Percentiles rank a stretch among this genome's conserved stretches.
Evolutionary conservation across 2,329 filamentous ascomycete species (phyloP).

Genomic region (Lasiodiplodia sp.): DNA sequence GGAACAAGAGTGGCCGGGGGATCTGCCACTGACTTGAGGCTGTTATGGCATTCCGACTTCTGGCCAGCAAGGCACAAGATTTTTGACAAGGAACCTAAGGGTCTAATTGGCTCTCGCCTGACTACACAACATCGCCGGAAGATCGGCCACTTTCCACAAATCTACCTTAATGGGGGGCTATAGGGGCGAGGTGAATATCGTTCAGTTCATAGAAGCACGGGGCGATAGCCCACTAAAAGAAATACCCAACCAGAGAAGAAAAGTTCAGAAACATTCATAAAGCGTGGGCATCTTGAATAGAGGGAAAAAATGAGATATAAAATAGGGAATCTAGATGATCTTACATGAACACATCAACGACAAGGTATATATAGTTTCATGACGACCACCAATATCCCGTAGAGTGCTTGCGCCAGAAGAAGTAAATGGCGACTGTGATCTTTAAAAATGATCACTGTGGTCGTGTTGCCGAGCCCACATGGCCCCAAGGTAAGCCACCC

Average conservation of each 20-base stretch:
- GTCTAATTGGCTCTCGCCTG: not conserved
- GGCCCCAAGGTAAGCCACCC: constrained; percentile 17
- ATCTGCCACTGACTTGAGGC: not conserved
- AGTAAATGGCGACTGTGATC: not conserved
- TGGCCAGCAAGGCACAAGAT: not conserved
- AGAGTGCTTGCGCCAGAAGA: not conserved
- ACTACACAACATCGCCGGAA: not conserved
- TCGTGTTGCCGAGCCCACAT: constrained; percentile 2
- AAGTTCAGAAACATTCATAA: not conserved
- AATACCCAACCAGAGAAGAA: constrained; percentile 8
- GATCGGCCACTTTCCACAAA: not conserved
- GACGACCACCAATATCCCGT: not conserved
- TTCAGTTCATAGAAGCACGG: not conserved
- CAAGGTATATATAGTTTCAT: not conserved
- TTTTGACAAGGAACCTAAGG: not conserved
- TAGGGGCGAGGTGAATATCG: not conserved
- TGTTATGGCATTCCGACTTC: not conserved
- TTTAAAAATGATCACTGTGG: constrained; percentile 6
- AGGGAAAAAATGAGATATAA: not conserved
- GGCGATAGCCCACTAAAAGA: not conserved
- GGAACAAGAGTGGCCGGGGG: not conserved
- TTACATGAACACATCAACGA: constrained; percentile 5
- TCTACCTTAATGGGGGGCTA: not conserved
- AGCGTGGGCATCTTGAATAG: not conserved
- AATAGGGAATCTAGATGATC: constrained; percentile 6